Percentiles rank a stretch among this genome's conserved stretches.
Conservation (phyloP, 2,329 filamentous ascomycete genomes). For the Xylaria sp. region DNA sequence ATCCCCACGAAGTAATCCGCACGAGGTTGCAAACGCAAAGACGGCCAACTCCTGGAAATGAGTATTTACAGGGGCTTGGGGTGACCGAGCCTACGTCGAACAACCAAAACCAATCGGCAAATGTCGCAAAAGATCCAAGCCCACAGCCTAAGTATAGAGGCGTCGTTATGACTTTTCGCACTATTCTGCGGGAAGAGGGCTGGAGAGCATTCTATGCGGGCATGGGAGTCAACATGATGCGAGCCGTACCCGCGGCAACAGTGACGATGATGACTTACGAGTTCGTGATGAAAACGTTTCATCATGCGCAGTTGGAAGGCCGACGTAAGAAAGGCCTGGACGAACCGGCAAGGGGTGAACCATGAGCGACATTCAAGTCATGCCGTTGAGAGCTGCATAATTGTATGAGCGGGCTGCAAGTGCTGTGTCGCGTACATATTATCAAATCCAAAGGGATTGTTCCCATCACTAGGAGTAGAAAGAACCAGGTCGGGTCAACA, state of each 20-base stretch:
- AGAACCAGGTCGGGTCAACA: constrained; percentile 8
- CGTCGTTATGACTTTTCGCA: constrained; percentile 78
- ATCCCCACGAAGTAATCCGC: constrained; percentile 94
- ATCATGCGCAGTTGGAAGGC: constrained; percentile 46
- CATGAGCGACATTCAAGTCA: constrained; percentile 13
- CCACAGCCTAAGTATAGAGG: constrained; percentile 69
- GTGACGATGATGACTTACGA: constrained; percentile 98
- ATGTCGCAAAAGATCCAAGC: constrained; percentile 20
- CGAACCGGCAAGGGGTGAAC: constrained; percentile 11
- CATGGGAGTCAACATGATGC: constrained; percentile 96
- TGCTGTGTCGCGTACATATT: constrained; percentile 12
- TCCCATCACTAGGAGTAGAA: constrained; percentile 5
- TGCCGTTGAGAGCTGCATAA: background rate
- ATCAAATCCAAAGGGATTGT: constrained; percentile 9
- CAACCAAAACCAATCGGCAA: constrained; percentile 47
- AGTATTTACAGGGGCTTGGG: constrained; percentile 54
- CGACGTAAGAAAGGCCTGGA: constrained; percentile 33
- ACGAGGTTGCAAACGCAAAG: constrained; percentile 94
- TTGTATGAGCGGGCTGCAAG: constrained; percentile 3
- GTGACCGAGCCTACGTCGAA: constrained; percentile 47
- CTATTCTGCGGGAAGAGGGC: constrained; percentile 87
- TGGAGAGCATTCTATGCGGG: constrained; percentile 97
- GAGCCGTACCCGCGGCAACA: constrained; percentile 91
- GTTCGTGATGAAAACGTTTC: constrained; percentile 63
- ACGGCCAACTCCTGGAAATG: constrained; percentile 62